Evolutionary conservation across 345 rosid genomes (phyloP).

Genomic region (Populus tremula): DNA sequence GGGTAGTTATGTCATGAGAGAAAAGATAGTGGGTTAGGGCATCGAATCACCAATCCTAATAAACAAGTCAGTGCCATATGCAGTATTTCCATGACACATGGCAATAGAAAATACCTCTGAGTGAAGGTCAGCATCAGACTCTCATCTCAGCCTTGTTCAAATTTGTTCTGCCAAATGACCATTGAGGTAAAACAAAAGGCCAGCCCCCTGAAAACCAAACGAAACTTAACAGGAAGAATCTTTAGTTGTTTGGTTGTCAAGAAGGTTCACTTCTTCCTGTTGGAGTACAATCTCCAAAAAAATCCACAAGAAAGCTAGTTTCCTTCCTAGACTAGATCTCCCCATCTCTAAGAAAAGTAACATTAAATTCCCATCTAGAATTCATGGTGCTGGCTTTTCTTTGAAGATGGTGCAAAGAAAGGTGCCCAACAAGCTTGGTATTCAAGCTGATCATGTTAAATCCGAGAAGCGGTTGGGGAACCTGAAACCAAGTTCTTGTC

Average conservation of each 20-base stretch:
- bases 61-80: conserved; percentile 1
- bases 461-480: conserved; percentile 43
- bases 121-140: conserved; percentile 32
- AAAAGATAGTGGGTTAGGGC: neutral
- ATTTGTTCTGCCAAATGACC: conserved; percentile 16
- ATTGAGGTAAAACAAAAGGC: conserved; percentile 1
- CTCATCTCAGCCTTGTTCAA: conserved; percentile 28
- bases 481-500: conserved; percentile 45
- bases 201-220: neutral
- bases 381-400: conserved; percentile 30
- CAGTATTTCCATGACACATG: conserved; percentile 1
- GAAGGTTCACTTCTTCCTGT: neutral
- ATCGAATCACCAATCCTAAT: conserved; percentile 6
- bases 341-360: conserved; percentile 21
- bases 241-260: conserved; percentile 16
- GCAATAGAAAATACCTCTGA: conserved; percentile 3
- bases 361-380: neutral
- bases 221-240: conserved; percentile 16
- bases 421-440: conserved; percentile 49
- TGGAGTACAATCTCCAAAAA: conserved; percentile 1
- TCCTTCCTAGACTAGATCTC: conserved; percentile 20
- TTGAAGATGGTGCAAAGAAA: conserved; percentile 81
- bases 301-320: conserved; percentile 9
- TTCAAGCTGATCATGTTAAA: conserved; percentile 47
- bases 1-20: conserved; percentile 7